Percentiles rank a stretch among this genome's conserved stretches.
Conservation (phyloP, 1,139 yeast genomes). For the Yamadazyma dushanensis region DNA sequence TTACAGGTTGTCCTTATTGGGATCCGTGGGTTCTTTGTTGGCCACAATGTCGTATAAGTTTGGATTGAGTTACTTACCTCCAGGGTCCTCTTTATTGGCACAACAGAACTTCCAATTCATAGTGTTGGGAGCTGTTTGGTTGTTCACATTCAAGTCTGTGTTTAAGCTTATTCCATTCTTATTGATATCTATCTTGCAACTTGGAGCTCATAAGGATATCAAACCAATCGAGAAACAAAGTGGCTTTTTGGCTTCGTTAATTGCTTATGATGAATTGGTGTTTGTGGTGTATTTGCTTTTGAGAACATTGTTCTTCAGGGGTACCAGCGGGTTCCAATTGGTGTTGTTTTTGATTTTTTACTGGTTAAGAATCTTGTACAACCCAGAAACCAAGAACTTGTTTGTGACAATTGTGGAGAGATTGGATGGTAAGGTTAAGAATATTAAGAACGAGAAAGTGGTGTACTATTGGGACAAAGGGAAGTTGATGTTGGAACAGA, state of each 20-base stretch:
- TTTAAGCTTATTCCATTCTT: slow-evolving; percentile 64
- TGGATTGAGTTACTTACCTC: slow-evolving; percentile 53
- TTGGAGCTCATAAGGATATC: slow-evolving; percentile 43
- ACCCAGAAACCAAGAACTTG: slow-evolving; percentile 48
- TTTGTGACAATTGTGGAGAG: slow-evolving; percentile 40
- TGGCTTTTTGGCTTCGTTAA: slow-evolving; percentile 42
- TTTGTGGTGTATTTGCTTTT: slow-evolving; percentile 52
- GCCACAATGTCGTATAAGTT: slow-evolving; percentile 59
- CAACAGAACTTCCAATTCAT: slow-evolving; percentile 71
- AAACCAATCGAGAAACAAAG: slow-evolving; percentile 40
- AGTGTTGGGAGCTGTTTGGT: slow-evolving; percentile 56
- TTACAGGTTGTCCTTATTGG: slow-evolving; percentile 57
- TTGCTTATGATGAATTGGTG: slow-evolving; percentile 62
- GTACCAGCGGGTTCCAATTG: slow-evolving; percentile 68
- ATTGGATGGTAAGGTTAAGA: slow-evolving; percentile 42
- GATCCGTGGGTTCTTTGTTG: slow-evolving; percentile 54
- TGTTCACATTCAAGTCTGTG: slow-evolving; percentile 61
- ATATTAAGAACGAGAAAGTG: slow-evolving; percentile 48
- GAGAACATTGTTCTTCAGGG: slow-evolving; percentile 63
- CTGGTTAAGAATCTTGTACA: slow-evolving; percentile 67
- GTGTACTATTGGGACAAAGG: slow-evolving; percentile 41
- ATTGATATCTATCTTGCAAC: slow-evolving; percentile 57
- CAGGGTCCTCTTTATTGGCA: slow-evolving; percentile 56
- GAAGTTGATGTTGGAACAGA: slow-evolving; percentile 41
- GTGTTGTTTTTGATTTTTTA: slow-evolving; percentile 56